Evolutionary conservation across 305 asterid species (phyloP).

Genomic region (Fraxinus latifolia): DNA sequence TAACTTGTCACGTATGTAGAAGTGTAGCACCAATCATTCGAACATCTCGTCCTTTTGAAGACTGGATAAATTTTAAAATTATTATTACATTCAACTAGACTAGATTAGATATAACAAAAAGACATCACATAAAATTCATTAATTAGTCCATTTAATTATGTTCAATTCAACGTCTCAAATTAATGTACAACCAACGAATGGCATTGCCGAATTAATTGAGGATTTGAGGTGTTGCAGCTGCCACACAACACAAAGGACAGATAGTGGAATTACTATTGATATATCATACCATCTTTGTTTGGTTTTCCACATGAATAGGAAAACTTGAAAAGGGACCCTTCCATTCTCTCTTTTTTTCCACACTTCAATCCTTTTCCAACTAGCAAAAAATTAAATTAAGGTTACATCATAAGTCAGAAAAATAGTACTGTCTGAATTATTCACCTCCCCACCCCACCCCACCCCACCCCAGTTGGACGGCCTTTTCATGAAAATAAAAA

Average conservation of each 20-base stretch:
- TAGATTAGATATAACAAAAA: neutral
- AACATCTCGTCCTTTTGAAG: neutral
- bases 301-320: slow-evolving; percentile 22
- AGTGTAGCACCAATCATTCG: neutral
- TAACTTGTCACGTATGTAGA: neutral
- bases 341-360: slow-evolving; percentile 6
- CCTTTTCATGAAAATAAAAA: slow-evolving; percentile 15
- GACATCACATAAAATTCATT: neutral
- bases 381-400: slow-evolving; percentile 20
- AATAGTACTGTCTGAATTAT: slow-evolving; percentile 25
- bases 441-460: neutral
- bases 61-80: neutral
- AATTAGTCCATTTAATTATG: neutral
- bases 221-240: neutral
- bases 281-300: slow-evolving; percentile 25
- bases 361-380: slow-evolving; percentile 26
- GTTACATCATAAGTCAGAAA: slow-evolving; percentile 6
- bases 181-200: neutral
- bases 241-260: slow-evolving; percentile 10
- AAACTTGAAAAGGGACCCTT: slow-evolving; percentile 36
- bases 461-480: slow-evolving; percentile 14
- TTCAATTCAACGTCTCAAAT: neutral
- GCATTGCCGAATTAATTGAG: slow-evolving; percentile 10
- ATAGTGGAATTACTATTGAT: slow-evolving; percentile 27
- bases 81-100: neutral